Evolutionary conservation across 768 basidiomycete species (phyloP), one percentile per base, ranked within the genome.

Genomic region (Agaricus subrufescens): DNA sequence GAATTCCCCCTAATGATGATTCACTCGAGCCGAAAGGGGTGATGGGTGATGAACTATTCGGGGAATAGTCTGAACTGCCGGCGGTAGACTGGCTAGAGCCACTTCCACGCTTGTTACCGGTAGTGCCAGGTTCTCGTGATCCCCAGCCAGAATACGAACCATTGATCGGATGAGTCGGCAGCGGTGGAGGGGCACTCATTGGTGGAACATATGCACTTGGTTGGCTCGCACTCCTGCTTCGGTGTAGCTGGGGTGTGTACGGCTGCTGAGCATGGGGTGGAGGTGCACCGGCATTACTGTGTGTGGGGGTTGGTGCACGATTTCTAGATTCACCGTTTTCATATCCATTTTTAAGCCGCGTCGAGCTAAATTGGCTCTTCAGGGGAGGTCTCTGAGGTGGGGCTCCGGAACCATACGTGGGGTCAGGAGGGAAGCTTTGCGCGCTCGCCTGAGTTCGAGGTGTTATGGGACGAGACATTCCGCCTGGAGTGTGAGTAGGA

Each of bases 11-110:
- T 50, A 92, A 69, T 8, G 89, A 91, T 27, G 87, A 88, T 61
- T 93, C 91, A 70, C 86, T 91, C 40, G 91, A 92, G n/a, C 90
- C 91, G 66, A 88, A 93, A 15, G 91, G 91, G 26, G 91, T 93
- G 65, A 92, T 83, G 0, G 91, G 91, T n/a, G 89, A 91, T 14
- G 85, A 85, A 60, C 86, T 87, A 62, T 90, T 87, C 19, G 90
- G 89, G 45, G 91, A 92, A 61, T 89, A 90, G 63, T 91, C 88
- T 11, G 90, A 91, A 67, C 87, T 90, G 62, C 82, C 86, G 8
- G 80, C 84, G 9, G 90, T 91, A 11, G 88, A 90, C 66, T 90
- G 84, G 63, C 91, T 93, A 38, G 89, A 91, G 11, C 89, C 87
- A 60, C 91, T 93, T 31, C 88, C 91, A 38, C 91, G 83, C 69